Conservation (phyloP, 345 rosid genomes). For the Psidium guajava region DNA sequence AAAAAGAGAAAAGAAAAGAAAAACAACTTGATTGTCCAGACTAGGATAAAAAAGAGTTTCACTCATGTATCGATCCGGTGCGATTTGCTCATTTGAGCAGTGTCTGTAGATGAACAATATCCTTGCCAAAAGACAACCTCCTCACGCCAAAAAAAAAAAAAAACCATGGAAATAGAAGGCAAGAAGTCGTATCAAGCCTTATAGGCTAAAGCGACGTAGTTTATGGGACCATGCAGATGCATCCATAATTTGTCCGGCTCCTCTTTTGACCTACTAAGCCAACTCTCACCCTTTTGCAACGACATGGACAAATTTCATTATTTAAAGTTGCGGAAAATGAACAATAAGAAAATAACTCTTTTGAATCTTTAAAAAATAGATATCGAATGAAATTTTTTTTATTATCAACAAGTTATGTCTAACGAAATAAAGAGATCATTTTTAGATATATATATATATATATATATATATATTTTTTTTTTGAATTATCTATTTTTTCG, state of each 20-base stretch:
- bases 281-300: background rate
- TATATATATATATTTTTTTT: too few relatives aligned
- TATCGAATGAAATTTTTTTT: too few relatives aligned
- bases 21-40: background rate
- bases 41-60: background rate
- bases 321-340: too few relatives aligned
- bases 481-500: too few relatives aligned
- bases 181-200: background rate
- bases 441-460: too few relatives aligned
- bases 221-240: background rate
- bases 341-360: too few relatives aligned
- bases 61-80: background rate
- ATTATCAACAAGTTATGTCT: too few relatives aligned
- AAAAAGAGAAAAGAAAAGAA: background rate
- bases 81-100: background rate
- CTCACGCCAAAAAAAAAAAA: background rate
- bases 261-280: background rate
- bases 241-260: background rate
- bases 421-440: too few relatives aligned
- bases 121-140: background rate
- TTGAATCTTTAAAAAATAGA: too few relatives aligned
- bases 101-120: background rate
- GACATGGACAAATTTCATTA: background rate
- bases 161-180: background rate
- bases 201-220: background rate